Evolutionary conservation across 1,284 basidiomycete species (phyloP).

Genomic region (Volvariella surrecta): DNA sequence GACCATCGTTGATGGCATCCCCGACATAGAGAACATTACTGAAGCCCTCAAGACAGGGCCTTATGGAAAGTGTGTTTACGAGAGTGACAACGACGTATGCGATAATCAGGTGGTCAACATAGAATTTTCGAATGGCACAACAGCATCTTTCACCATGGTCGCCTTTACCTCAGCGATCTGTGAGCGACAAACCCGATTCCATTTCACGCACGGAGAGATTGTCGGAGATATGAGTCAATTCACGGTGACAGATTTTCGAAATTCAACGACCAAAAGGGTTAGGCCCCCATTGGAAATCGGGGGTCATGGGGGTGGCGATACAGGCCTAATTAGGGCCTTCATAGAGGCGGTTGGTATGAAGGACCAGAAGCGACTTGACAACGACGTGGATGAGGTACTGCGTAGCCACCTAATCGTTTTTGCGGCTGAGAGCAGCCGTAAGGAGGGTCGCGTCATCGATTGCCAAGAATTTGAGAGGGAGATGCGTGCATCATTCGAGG

Average conservation of each 20-base stretch:
- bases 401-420: constrained; percentile 78
- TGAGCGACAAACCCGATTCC: constrained; percentile 67
- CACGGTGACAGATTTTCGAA: constrained; percentile 73
- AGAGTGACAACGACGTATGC: constrained; percentile 73
- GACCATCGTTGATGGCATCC: constrained; percentile 66
- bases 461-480: constrained; percentile 50
- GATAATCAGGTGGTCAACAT: constrained; percentile 81
- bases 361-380: constrained; percentile 56
- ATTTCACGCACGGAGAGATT: constrained; percentile 78
- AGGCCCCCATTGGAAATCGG: constrained; percentile 52
- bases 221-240: constrained; percentile 74
- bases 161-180: constrained; percentile 67
- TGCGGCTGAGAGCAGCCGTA: constrained; percentile 72
- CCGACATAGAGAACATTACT: constrained; percentile 72
- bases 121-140: constrained; percentile 70
- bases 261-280: constrained; percentile 36
- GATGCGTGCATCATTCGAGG: constrained; percentile 26
- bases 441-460: constrained; percentile 58
- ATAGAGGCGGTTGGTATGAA: constrained; percentile 60
- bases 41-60: constrained; percentile 53
- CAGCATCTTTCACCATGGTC: constrained; percentile 79
- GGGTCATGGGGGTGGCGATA: constrained; percentile 77
- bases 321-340: constrained; percentile 64
- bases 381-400: constrained; percentile 59
- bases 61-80: constrained; percentile 82